Percentiles rank a stretch among this genome's conserved stretches.
phyloP scores from a whole-genome alignment of 129 eudicot genomes.

The Heracleum sosnowskyi region DNA sequence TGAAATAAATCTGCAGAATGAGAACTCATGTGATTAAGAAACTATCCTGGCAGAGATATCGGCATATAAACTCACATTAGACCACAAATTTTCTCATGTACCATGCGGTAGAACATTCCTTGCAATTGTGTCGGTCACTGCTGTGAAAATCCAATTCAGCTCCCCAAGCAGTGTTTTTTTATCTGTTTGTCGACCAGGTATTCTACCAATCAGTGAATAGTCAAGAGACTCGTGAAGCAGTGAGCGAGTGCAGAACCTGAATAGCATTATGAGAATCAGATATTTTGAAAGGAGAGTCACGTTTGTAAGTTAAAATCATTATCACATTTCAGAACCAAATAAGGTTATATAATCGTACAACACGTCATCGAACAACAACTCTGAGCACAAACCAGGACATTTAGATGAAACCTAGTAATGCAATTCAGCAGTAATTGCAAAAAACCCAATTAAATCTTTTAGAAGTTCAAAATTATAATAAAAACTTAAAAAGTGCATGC shows the following conservation, averaged over 20 bases:
- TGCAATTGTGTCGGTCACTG: conserved; percentile 94
- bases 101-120: conserved; percentile 99
- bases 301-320: background rate
- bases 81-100: conserved; percentile 20
- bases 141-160: conserved; percentile 98
- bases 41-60: conserved; percentile 1
- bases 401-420: background rate
- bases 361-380: background rate
- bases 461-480: background rate
- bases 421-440: background rate
- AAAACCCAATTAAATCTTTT: background rate
- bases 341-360: background rate
- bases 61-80: background rate
- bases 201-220: conserved; percentile 84
- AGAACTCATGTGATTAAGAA: conserved; percentile 3
- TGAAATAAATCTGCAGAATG: conserved; percentile 73
- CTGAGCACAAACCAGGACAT: background rate
- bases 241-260: conserved; percentile 89
- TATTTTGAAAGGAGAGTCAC: background rate
- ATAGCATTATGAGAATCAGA: conserved; percentile 11
- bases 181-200: conserved; percentile 96
- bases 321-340: background rate
- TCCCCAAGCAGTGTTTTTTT: conserved; percentile 96
- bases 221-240: conserved; percentile 76
- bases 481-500: background rate